A percentile compares a stretch with the other conserved stretches of the same genome.
These are phyloP conservation scores for Clavaria fumosa DNA, from an alignment of 768 basidiomycete species.

Conservation along the genomic window DNA sequence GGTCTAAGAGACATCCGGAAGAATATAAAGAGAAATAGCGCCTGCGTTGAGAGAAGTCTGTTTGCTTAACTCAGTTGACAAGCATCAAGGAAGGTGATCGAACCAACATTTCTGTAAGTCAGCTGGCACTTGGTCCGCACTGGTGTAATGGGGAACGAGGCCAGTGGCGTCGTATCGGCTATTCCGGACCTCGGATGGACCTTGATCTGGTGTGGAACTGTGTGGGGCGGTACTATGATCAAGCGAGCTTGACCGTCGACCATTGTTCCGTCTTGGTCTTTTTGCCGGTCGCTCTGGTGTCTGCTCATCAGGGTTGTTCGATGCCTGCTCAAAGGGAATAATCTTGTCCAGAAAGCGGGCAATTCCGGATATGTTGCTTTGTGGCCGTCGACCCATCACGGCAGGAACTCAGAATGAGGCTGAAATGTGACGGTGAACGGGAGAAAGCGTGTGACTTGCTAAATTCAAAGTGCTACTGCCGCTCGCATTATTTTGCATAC, in stretches of 20 bases:
- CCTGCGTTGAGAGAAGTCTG: conserved; percentile 79
- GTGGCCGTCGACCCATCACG: too few species aligned
- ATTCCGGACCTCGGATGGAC: not conserved
- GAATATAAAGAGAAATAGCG: conserved; percentile 72
- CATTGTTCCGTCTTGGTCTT: conserved; percentile 11
- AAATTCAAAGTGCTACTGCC: too few species aligned
- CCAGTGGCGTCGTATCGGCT: conserved; percentile 53
- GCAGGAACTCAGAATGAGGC: too few species aligned
- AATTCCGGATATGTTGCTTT: too few species aligned
- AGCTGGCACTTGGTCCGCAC: conserved; percentile 52
- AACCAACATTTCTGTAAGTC: conserved; percentile 67
- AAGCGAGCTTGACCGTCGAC: too few species aligned
- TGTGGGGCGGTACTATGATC: too few species aligned
- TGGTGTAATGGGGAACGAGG: conserved; percentile 56
- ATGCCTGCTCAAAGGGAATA: too few species aligned
- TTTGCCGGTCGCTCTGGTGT: conserved; percentile 2
- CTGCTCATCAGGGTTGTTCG: too few species aligned
- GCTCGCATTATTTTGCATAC: too few species aligned
- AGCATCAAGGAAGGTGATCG: conserved; percentile 3
- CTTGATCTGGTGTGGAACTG: not conserved
- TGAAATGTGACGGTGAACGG: too few species aligned
- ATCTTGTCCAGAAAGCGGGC: too few species aligned
- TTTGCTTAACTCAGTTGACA: not conserved
- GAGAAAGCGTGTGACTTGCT: too few species aligned
- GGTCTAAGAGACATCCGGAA: conserved; percentile 73